A percentile compares a stretch with the other conserved stretches of the same genome.
Conservation (phyloP, 2,329 filamentous ascomycete species). For the Sporothrix sp. region DNA sequence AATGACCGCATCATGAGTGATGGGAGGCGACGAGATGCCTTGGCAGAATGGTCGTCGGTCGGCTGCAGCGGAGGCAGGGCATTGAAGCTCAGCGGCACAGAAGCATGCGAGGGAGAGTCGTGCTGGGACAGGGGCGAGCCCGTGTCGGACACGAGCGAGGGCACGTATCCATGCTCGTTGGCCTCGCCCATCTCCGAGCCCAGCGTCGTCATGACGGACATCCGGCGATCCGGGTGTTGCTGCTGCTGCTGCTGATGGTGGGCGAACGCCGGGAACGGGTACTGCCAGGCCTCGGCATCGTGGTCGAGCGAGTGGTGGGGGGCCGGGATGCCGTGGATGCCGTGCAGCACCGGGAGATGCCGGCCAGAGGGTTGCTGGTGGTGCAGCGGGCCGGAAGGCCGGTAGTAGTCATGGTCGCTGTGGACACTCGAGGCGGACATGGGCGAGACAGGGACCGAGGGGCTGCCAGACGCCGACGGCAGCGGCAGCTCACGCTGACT, state of each 20-base stretch:
- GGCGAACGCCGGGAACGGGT: too few relatives aligned
- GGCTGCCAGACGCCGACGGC: too few relatives aligned
- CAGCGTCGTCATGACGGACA: not conserved
- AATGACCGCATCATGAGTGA: too few relatives aligned
- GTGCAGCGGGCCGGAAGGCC: too few relatives aligned
- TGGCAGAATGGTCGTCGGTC: too few relatives aligned
- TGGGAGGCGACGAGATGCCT: too few relatives aligned
- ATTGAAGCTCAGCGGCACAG: slow-evolving; percentile 19
- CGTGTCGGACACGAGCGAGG: slow-evolving; percentile 62
- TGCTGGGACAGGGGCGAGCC: slow-evolving; percentile 48
- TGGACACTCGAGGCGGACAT: too few relatives aligned
- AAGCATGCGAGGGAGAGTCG: slow-evolving; percentile 26
- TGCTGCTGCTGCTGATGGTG: not conserved
- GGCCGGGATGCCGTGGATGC: not conserved
- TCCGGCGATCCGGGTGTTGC: slow-evolving; percentile 5
- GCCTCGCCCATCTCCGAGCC: slow-evolving; percentile 43
- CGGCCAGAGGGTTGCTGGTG: not conserved
- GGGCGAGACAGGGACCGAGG: too few relatives aligned
- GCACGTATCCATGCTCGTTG: slow-evolving; percentile 43
- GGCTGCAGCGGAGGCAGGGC: not conserved
- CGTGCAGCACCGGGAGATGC: not conserved
- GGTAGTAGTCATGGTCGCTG: not conserved
- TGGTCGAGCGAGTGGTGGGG: not conserved
- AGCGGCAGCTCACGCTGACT: too few relatives aligned
- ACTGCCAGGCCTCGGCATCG: not conserved